Evolutionary conservation across 208 protist species (phyloP), one percentile per base, ranked within the genome.

Genomic region (Leishmania braziliensis): DNA sequence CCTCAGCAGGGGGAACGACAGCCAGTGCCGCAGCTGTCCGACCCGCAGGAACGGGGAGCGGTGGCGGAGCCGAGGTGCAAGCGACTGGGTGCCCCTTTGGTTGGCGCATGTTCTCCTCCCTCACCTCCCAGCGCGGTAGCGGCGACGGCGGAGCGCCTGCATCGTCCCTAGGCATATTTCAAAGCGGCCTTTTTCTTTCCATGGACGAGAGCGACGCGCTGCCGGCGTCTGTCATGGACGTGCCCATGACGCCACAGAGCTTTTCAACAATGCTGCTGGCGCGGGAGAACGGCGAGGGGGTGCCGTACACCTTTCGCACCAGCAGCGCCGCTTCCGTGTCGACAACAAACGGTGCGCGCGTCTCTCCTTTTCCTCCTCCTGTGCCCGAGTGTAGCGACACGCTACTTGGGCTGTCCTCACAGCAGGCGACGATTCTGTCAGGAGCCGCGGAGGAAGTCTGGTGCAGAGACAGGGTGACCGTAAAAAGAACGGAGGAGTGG

Each of bases 191-290:
- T n/a, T 74, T 84, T 53, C 75, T 84, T 36, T 78, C 78, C 36
- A 43, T 81, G 18, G 79, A 88, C 20, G 65, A 79, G 26, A 81
- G 84, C 16, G 76, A 88, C 20, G 86, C 79, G 46, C 12, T 78
- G 56, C 73, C 39, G 72, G 16, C 78, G 0, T 26, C 53, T 46
- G 79, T 85, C 33, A 51, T 88, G 70, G 85, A 88, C 65, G 87
- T 75, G 58, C 89, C 89, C 36, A 92, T 92, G 84, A 92, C 89
- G 29, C 85, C 87, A n/a, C 83, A 90, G 73, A 86, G 85, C 51
- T 92, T 86, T 75, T 89, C 84, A 0, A 85, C 84, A 20, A 66
- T 90, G 72, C 5, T 79, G 33, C 80, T 80, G 71, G 76, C 56
- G 5, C 80, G 77, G 43, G 76, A 79, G 54, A 69, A 23, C 77